A percentile compares a stretch with the other conserved stretches of the same genome.
Conservation (phyloP, 2,329 filamentous ascomycete species). For the Knufia fluminis region DNA sequence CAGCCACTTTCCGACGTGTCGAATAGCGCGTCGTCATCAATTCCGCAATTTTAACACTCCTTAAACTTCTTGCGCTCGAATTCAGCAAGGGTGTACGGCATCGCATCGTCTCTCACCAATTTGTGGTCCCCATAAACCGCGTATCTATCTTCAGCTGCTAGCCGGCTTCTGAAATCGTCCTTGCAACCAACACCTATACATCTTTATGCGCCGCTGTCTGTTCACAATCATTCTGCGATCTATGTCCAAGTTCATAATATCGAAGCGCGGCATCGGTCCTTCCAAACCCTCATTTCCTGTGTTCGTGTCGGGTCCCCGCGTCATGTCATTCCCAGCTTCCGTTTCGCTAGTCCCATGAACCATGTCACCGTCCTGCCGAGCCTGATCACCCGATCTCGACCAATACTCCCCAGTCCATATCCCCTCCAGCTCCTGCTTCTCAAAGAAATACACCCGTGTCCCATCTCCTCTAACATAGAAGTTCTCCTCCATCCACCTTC, state of each 20-base stretch:
- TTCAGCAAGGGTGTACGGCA: no score
- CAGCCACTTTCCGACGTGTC: no score
- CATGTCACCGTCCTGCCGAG: constrained; percentile 9
- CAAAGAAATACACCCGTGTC: constrained; percentile 96
- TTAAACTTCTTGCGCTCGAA: neutral
- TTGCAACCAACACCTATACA: constrained; percentile 86
- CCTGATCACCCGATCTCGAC: neutral
- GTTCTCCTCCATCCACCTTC: constrained; percentile 86
- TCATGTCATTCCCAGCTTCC: no score
- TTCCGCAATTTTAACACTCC: neutral
- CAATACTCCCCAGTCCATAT: constrained; percentile 61
- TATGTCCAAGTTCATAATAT: constrained; percentile 68
- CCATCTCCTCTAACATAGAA: constrained; percentile 96
- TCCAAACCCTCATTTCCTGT: constrained; percentile 14
- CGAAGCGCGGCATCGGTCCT: constrained; percentile 42
- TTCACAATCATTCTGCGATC: constrained; percentile 90
- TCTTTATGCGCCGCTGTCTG: constrained; percentile 80
- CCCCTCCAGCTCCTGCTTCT: constrained; percentile 65
- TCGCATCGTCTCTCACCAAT: no score
- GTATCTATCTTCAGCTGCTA: neutral
- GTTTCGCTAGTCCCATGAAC: constrained; percentile 12
- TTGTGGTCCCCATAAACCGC: no score
- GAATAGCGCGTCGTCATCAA: neutral
- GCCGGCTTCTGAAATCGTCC: constrained; percentile 33
- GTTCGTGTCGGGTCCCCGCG: constrained; percentile 6